Evolutionary conservation across 2,329 filamentous ascomycete genomes (phyloP).

Genomic region (Hyphodiscus sp.): DNA sequence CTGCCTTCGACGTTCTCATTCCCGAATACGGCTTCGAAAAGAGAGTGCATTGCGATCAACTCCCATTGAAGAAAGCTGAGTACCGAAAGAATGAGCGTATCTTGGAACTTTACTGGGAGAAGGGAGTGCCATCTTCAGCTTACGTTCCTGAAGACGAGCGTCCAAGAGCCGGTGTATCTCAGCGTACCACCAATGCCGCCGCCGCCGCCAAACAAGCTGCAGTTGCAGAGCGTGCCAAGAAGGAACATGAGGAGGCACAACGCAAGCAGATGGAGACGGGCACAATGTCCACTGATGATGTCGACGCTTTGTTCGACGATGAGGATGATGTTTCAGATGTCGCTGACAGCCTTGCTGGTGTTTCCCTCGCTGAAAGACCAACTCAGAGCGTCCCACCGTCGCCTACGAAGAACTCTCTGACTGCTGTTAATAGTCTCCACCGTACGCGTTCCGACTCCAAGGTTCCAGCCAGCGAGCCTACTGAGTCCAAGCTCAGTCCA

Average conservation of each 20-base stretch:
- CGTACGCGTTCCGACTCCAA: constrained; percentile 93
- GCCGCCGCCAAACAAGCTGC: constrained; percentile 76
- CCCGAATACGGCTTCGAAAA: constrained; percentile 99
- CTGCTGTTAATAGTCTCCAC: constrained; percentile 62
- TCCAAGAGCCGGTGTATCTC: constrained; percentile 71
- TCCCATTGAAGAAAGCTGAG: constrained; percentile 98
- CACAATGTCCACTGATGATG: constrained; percentile 87
- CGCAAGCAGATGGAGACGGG: constrained; percentile 92
- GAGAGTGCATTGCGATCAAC: constrained; percentile 96
- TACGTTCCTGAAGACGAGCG: constrained; percentile 97
- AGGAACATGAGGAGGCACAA: constrained; percentile 84
- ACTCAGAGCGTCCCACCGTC: constrained; percentile 95
- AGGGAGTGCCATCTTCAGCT: constrained; percentile 91
- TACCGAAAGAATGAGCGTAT: constrained; percentile 94
- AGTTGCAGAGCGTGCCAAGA: constrained; percentile 71
- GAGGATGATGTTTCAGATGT: constrained; percentile 77
- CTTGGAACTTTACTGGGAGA: constrained; percentile 98
- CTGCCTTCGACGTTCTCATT: constrained; percentile 95
- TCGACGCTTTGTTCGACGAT: constrained; percentile 93
- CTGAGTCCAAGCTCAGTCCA: constrained; percentile 75
- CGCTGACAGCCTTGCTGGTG: constrained; percentile 86
- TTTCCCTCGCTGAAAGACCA: constrained; percentile 80
- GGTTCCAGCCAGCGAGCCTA: constrained; percentile 66
- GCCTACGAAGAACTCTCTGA: constrained; percentile 68
- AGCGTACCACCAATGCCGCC: constrained; percentile 67